Conservation (phyloP, 2,329 filamentous ascomycete genomes). For the Ceratocystis diversiconidia region DNA sequence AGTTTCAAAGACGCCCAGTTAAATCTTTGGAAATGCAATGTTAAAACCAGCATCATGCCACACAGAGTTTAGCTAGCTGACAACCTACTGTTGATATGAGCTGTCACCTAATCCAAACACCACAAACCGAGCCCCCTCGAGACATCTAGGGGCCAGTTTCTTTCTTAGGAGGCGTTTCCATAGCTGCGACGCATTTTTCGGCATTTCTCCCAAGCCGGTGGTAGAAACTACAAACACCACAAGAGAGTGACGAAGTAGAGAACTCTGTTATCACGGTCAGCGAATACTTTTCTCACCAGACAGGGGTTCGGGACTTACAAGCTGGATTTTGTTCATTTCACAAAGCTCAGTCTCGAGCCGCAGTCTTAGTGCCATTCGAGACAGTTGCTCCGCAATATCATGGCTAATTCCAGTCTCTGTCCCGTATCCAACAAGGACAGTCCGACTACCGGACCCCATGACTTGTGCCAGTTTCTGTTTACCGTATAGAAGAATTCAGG, state of each 20-base stretch:
- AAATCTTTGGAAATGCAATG: slow-evolving; percentile 42
- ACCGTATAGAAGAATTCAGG: not conserved
- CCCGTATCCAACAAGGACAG: slow-evolving; percentile 66
- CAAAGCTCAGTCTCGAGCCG: slow-evolving; percentile 63
- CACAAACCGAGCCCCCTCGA: slow-evolving; percentile 58
- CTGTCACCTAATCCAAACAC: slow-evolving; percentile 89
- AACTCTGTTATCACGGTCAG: slow-evolving; percentile 28
- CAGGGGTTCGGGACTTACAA: slow-evolving; percentile 42
- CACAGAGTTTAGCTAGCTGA: not conserved
- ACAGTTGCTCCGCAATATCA: slow-evolving; percentile 78
- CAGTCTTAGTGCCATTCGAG: slow-evolving; percentile 57
- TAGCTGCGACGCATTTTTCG: slow-evolving; percentile 64
- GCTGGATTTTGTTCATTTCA: slow-evolving; percentile 61
- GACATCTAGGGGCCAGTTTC: slow-evolving; percentile 55
- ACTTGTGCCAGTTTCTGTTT: not conserved
- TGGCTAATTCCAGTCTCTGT: slow-evolving; percentile 92
- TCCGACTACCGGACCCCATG: slow-evolving; percentile 22
- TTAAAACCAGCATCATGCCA: not conserved
- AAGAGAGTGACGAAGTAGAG: slow-evolving; percentile 38
- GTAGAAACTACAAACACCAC: slow-evolving; percentile 78
- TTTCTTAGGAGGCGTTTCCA: slow-evolving; percentile 77
- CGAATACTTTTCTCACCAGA: not conserved
- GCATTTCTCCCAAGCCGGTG: slow-evolving; percentile 87
- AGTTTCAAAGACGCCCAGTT: slow-evolving; percentile 89
- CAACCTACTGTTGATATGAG: slow-evolving; percentile 69